Conservation (phyloP, 495 filamentous ascomycete genomes). For the Pyrenopolyporus hunteri region DNA sequence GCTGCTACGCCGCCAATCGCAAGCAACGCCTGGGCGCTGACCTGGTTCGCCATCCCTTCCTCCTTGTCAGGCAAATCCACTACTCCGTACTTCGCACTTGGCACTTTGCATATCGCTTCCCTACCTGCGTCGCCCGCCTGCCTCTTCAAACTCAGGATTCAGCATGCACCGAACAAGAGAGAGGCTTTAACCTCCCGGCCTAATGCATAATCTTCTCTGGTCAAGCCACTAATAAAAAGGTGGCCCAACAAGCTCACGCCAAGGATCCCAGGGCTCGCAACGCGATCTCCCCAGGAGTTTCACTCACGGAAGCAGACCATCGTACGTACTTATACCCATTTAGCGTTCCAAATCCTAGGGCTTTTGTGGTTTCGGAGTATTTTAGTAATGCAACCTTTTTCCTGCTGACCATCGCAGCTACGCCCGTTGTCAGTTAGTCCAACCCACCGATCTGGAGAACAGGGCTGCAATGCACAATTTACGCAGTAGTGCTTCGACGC, state of each 20-base stretch:
- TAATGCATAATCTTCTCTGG: neutral
- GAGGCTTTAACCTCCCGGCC: too few species aligned
- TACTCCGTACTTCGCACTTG: neutral
- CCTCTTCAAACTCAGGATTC: too few species aligned
- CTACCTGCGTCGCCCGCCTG: too few species aligned
- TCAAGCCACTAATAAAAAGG: neutral
- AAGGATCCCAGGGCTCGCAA: neutral
- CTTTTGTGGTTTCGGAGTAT: constrained; percentile 37
- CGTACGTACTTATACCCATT: constrained; percentile 5
- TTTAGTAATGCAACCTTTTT: constrained; percentile 32
- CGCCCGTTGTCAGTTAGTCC: constrained; percentile 15
- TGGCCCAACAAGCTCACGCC: neutral
- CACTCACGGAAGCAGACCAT: constrained; percentile 11
- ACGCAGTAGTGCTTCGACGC: constrained; percentile 8
- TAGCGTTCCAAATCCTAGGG: constrained; percentile 22
- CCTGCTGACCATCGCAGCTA: constrained; percentile 26
- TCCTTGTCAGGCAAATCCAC: neutral
- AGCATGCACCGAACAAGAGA: too few species aligned
- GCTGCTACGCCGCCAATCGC: constrained; percentile 25
- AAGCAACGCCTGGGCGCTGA: constrained; percentile 3
- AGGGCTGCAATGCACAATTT: constrained; percentile 33
- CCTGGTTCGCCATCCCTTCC: neutral
- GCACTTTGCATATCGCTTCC: too few species aligned
- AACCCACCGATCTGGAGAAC: constrained; percentile 4
- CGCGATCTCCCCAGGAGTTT: constrained; percentile 4